Evolutionary conservation across 495 filamentous ascomycete genomes (phyloP).

Genomic region (Oidiodendron maius): DNA sequence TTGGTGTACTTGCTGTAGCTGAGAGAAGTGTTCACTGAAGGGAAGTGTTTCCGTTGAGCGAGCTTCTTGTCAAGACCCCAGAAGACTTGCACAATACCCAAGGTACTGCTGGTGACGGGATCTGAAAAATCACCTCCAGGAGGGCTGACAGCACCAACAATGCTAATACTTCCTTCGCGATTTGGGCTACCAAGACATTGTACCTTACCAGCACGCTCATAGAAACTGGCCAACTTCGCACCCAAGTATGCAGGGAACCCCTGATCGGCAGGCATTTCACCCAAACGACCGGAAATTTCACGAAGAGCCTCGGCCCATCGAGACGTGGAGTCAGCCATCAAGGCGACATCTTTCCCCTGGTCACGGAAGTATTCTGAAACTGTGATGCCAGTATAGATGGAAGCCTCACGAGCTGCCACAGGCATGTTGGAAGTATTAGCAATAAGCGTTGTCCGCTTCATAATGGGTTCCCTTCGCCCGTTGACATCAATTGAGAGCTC

Average conservation of each 20-base stretch:
- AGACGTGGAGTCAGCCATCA: conserved; percentile 99
- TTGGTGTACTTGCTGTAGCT: conserved; percentile 96
- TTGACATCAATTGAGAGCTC: conserved; percentile 87
- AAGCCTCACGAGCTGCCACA: conserved; percentile 96
- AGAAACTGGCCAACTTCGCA: conserved; percentile 96
- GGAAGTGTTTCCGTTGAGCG: conserved; percentile 98
- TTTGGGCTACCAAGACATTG: conserved; percentile 81
- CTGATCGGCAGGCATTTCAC: conserved; percentile 99
- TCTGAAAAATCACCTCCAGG: conserved; percentile 99
- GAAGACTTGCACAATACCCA: conserved; percentile 98
- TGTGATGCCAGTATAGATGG: conserved; percentile 96
- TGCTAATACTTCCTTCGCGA: conserved; percentile 86
- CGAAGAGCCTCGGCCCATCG: conserved; percentile 98
- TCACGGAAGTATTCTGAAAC: conserved; percentile 98
- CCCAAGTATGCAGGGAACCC: conserved; percentile 98
- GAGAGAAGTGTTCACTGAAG: conserved; percentile 91
- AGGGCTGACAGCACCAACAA: conserved; percentile 95
- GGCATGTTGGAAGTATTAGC: conserved; percentile 99
- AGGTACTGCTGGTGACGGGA: conserved; percentile 88
- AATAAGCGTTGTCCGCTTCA: conserved; percentile 98
- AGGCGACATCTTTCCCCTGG: conserved; percentile 94
- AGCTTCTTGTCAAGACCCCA: conserved; percentile 99
- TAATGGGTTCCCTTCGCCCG: conserved; percentile 95
- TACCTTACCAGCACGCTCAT: conserved; percentile 92
- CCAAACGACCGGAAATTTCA: conserved; percentile 97